phyloP scores from a whole-genome alignment of 192 early-diverging fungal species.

The Gryganskiella cystojenkinii region DNA sequence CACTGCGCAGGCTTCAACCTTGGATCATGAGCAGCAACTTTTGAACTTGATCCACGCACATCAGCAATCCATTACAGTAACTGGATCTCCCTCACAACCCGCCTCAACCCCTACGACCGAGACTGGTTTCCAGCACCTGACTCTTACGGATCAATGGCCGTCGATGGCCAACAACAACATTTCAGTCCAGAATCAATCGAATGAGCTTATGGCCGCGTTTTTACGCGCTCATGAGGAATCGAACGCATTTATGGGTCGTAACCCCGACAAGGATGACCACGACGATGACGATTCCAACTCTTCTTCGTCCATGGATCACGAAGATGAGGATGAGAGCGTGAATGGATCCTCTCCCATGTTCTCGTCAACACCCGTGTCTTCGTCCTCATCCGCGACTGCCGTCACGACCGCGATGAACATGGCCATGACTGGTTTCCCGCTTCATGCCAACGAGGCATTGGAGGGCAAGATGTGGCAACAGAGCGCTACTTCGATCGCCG shows the following conservation, averaged over 20 bases:
- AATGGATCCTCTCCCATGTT: neutral
- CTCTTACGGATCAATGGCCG: slow-evolving; percentile 11
- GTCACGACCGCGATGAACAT: slow-evolving; percentile 8
- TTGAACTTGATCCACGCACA: slow-evolving; percentile 32
- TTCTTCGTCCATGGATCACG: neutral
- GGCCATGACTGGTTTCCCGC: neutral
- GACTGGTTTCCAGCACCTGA: neutral
- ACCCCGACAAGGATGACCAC: slow-evolving; percentile 15
- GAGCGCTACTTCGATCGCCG: slow-evolving; percentile 14
- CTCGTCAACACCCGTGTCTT: slow-evolving; percentile 4
- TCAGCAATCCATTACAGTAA: neutral
- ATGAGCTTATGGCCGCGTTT: slow-evolving; percentile 30
- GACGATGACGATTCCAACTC: slow-evolving; percentile 3
- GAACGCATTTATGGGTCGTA: slow-evolving; percentile 22
- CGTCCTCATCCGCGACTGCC: slow-evolving; percentile 3
- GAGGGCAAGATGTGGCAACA: slow-evolving; percentile 41
- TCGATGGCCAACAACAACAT: neutral
- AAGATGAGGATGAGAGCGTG: neutral
- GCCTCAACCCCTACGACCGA: neutral
- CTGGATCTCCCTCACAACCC: no score
- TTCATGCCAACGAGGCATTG: neutral
- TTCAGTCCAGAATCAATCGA: slow-evolving; percentile 17
- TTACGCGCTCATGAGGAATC: slow-evolving; percentile 20
- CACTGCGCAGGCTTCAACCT: slow-evolving; percentile 18
- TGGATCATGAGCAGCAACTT: slow-evolving; percentile 42